Evolutionary conservation across 176 grass and related monocot genomes (phyloP).

Genomic region (Hordeum marinum): DNA sequence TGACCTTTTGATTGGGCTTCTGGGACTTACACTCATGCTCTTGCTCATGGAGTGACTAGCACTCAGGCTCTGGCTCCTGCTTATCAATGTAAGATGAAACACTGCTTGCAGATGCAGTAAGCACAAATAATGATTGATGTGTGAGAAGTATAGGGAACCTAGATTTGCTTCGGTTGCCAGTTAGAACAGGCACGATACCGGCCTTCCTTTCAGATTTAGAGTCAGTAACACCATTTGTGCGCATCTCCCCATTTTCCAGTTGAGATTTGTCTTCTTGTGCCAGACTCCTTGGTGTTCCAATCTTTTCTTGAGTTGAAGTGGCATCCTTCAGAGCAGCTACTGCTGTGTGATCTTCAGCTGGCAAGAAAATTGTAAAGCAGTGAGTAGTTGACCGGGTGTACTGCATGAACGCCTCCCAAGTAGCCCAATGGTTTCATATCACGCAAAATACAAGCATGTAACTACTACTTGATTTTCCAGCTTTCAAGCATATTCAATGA

Average conservation of each 20-base stretch:
- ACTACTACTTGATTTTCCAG: not conserved
- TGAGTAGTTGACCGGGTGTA: not conserved
- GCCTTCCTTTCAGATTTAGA: conserved; percentile 43
- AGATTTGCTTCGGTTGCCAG: conserved; percentile 73
- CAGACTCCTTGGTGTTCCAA: conserved; percentile 35
- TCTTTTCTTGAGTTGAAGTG: conserved; percentile 38
- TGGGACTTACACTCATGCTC: conserved; percentile 97
- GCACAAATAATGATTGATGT: conserved; percentile 54
- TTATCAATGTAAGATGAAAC: conserved; percentile 70
- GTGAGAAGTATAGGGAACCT: conserved; percentile 64
- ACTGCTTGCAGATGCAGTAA: conserved; percentile 44
- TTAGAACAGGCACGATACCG: conserved; percentile 31
- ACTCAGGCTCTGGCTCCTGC: conserved; percentile 80
- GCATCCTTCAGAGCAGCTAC: conserved; percentile 46
- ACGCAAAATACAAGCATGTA: not conserved
- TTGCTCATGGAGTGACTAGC: conserved; percentile 77
- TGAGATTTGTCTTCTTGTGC: conserved; percentile 40
- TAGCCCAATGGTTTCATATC: not conserved
- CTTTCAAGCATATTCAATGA: not conserved
- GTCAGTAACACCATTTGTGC: conserved; percentile 43
- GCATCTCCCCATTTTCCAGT: conserved; percentile 64
- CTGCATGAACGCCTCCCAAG: not conserved
- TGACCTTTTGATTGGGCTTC: conserved; percentile 46
- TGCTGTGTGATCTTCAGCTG: conserved; percentile 49
- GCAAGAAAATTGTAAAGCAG: not conserved